Evolutionary conservation across 2,329 filamentous ascomycete genomes (phyloP).

Genomic region (Sporothrix euskadiensis): DNA sequence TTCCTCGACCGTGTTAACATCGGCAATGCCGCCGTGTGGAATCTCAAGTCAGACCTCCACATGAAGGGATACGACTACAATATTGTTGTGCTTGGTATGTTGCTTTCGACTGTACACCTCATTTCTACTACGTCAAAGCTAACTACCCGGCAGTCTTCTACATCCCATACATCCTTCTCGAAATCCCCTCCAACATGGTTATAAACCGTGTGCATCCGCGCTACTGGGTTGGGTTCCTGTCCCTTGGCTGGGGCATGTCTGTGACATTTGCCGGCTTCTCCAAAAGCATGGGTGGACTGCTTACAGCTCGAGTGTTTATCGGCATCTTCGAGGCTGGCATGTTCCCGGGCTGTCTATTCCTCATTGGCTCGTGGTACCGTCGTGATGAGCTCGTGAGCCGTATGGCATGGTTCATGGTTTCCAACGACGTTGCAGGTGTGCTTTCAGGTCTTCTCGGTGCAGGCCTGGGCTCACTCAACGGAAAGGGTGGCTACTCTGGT

Average conservation of each 20-base stretch:
- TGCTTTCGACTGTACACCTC: not conserved
- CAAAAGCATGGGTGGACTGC: conserved; percentile 42
- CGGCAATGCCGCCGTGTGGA: conserved; percentile 67
- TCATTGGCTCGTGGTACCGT: conserved; percentile 65
- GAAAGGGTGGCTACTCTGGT: not conserved
- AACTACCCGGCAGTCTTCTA: conserved; percentile 57
- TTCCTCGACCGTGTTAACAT: conserved; percentile 78
- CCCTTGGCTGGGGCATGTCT: not conserved
- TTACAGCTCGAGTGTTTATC: conserved; percentile 62
- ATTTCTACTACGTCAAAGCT: not conserved
- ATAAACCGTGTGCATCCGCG: conserved; percentile 70
- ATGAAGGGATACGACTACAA: conserved; percentile 63
- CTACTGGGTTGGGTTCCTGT: conserved; percentile 51
- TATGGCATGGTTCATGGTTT: conserved; percentile 13
- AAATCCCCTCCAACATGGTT: conserved; percentile 67
- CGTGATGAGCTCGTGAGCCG: conserved; percentile 52
- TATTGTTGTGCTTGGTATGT: not conserved
- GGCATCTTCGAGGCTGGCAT: conserved; percentile 65
- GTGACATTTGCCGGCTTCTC: not conserved
- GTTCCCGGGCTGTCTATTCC: conserved; percentile 69
- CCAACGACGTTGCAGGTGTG: not conserved
- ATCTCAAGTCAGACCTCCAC: conserved; percentile 61
- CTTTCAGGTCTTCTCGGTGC: not conserved
- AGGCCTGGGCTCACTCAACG: not conserved
- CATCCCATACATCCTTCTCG: conserved; percentile 70